A percentile compares a stretch with the other conserved stretches of the same genome.
These are phyloP conservation scores for Candida corydali DNA, from an alignment of 805 yeast species.

Conservation along the genomic window DNA sequence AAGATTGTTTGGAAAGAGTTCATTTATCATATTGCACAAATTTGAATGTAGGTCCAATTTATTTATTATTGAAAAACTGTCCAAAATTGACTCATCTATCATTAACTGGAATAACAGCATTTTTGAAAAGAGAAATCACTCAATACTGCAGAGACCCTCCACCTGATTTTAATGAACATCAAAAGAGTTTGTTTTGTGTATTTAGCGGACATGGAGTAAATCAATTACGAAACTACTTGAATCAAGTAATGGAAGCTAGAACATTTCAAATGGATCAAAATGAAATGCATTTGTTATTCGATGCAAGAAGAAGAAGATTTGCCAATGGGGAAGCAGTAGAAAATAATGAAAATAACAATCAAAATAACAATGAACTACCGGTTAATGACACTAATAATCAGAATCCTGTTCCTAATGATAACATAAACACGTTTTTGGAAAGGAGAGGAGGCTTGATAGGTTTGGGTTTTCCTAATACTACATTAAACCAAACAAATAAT, in stretches of 20 bases:
- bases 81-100: constrained; percentile 87
- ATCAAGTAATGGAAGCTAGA: constrained; percentile 36
- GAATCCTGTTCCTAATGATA: constrained; percentile 1
- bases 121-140: constrained; percentile 79
- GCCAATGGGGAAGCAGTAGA: constrained; percentile 21
- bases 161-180: constrained; percentile 82
- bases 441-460: constrained; percentile 1
- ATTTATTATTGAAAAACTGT: constrained; percentile 68
- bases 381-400: constrained; percentile 4
- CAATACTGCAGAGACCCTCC: constrained; percentile 91
- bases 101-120: constrained; percentile 88
- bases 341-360: constrained; percentile 5
- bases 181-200: constrained; percentile 83
- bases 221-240: constrained; percentile 67
- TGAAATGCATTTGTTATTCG: constrained; percentile 25
- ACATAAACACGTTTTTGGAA: constrained; percentile 1
- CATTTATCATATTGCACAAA: constrained; percentile 89
- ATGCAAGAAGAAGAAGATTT: constrained; percentile 23
- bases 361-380: constrained; percentile 6
- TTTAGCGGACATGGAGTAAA: constrained; percentile 88
- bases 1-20: constrained; percentile 84
- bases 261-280: constrained; percentile 30
- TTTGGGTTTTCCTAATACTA: neutral
- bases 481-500: neutral
- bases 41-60: constrained; percentile 74